phyloP scores from a whole-genome alignment of 805 yeast genomes.

The Wickerhamiella slavikovae region DNA sequence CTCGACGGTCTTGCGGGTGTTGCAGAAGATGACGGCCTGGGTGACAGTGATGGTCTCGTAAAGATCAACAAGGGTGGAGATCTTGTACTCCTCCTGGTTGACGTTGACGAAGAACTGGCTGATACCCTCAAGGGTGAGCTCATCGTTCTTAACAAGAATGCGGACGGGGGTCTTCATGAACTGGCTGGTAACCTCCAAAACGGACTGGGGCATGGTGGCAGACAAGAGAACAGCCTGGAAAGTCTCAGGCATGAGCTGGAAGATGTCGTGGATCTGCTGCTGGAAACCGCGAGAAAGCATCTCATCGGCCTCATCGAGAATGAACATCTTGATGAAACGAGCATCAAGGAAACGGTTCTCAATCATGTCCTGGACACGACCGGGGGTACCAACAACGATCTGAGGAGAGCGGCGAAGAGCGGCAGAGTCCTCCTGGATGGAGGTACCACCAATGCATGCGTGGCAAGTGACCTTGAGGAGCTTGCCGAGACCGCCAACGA shows the following conservation, averaged over 20 bases:
- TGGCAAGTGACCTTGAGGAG: slow-evolving; percentile 82
- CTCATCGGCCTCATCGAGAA: slow-evolving; percentile 97
- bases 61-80: slow-evolving; percentile 82
- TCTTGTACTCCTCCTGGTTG: slow-evolving; percentile 85
- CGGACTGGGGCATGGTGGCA: slow-evolving; percentile 90
- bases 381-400: slow-evolving; percentile 95
- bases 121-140: slow-evolving; percentile 86
- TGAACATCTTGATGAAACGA: slow-evolving; percentile 74
- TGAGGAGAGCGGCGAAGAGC: slow-evolving; percentile 75
- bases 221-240: slow-evolving; percentile 89
- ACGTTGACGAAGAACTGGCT: slow-evolving; percentile 82
- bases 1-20: slow-evolving; percentile 87
- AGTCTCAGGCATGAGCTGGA: slow-evolving; percentile 65
- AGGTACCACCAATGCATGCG: slow-evolving; percentile 95
- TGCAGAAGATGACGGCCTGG: slow-evolving; percentile 95
- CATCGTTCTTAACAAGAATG: slow-evolving; percentile 87
- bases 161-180: slow-evolving; percentile 91
- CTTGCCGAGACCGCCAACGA: slow-evolving; percentile 72
- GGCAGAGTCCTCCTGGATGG: slow-evolving; percentile 69
- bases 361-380: slow-evolving; percentile 92
- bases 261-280: slow-evolving; percentile 88
- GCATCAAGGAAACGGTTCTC: slow-evolving; percentile 71
- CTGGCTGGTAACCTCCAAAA: slow-evolving; percentile 72
- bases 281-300: slow-evolving; percentile 83
- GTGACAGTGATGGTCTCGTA: slow-evolving; percentile 91